Percentiles rank a stretch among this genome's conserved stretches.
phyloP scores from a whole-genome alignment of 2,329 filamentous ascomycete genomes.

The Eurotiales sp. region DNA sequence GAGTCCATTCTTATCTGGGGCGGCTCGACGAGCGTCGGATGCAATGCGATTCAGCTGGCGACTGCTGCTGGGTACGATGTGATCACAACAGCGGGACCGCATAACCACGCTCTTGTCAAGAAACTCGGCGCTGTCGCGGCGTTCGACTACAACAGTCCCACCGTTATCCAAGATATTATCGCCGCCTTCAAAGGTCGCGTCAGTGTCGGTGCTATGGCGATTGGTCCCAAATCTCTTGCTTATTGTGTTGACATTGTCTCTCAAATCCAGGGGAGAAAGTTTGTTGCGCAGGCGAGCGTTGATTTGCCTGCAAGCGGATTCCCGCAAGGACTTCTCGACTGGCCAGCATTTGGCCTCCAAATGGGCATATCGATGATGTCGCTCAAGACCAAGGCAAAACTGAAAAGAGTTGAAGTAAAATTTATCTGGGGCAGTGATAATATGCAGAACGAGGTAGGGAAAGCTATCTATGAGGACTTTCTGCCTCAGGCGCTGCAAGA shows the following conservation, averaged over 20 bases:
- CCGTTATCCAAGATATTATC: constrained; percentile 16
- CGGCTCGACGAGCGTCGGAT: constrained; percentile 48
- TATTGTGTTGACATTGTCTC: constrained; percentile 10
- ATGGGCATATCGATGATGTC: constrained; percentile 7
- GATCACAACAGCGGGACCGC: constrained; percentile 34
- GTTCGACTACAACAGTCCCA: constrained; percentile 41
- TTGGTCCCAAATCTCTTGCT: background rate
- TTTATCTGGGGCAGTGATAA: constrained; percentile 25
- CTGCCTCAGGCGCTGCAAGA: constrained; percentile 36
- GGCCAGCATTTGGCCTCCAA: constrained; percentile 5
- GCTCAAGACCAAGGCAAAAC: constrained; percentile 1
- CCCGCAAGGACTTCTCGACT: constrained; percentile 2
- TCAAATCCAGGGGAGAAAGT: constrained; percentile 17
- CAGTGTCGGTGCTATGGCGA: constrained; percentile 15
- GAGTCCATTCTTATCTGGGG: constrained; percentile 47
- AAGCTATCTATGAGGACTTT: constrained; percentile 27
- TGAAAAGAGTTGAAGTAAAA: constrained; percentile 20
- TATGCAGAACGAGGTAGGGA: constrained; percentile 24
- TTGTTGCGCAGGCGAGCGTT: constrained; percentile 17
- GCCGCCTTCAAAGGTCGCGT: constrained; percentile 16
- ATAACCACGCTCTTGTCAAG: constrained; percentile 45
- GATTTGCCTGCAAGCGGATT: constrained; percentile 15
- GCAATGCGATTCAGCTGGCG: constrained; percentile 43
- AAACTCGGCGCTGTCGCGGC: constrained; percentile 42
- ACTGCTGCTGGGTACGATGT: constrained; percentile 40